phyloP scores from a whole-genome alignment of 139 green algal species.

The Chlamydomonas sp. region DNA sequence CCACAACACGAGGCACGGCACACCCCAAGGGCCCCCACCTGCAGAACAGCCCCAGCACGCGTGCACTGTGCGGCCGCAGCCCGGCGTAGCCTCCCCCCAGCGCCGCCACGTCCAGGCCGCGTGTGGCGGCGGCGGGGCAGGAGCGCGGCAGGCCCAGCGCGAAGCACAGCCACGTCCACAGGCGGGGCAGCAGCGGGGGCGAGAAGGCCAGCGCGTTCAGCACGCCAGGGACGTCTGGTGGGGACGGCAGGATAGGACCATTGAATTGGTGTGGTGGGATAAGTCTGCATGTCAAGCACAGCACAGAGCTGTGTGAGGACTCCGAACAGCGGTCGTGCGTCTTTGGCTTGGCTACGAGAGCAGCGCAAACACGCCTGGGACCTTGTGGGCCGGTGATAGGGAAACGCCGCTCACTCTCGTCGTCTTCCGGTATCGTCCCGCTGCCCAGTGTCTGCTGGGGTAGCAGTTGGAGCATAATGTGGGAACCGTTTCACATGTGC shows the following conservation, averaged over 20 bases:
- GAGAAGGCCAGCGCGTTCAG: conserved; percentile 73
- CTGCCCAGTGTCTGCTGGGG: too few species aligned
- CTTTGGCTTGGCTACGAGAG: background rate
- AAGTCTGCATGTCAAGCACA: background rate
- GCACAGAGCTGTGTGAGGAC: background rate
- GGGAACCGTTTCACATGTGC: background rate
- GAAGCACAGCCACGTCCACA: conserved; percentile 62
- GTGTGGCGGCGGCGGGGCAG: conserved; percentile 49
- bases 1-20: background rate
- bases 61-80: conserved; percentile 39
- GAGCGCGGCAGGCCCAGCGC: conserved; percentile 67
- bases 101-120: conserved; percentile 56
- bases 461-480: background rate
- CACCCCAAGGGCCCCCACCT: conserved; percentile 33
- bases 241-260: background rate
- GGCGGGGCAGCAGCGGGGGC: conserved; percentile 32
- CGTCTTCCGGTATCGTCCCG: too few species aligned
- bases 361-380: background rate
- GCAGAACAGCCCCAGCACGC: conserved; percentile 72
- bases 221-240: conserved; percentile 38
- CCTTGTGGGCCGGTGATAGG: too few species aligned
- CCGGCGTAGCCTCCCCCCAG: conserved; percentile 31
- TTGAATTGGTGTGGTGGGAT: background rate
- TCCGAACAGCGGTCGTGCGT: background rate
- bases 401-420: too few species aligned